Conservation (phyloP, 169 alveolate species). For the Plasmodium relictum region DNA sequence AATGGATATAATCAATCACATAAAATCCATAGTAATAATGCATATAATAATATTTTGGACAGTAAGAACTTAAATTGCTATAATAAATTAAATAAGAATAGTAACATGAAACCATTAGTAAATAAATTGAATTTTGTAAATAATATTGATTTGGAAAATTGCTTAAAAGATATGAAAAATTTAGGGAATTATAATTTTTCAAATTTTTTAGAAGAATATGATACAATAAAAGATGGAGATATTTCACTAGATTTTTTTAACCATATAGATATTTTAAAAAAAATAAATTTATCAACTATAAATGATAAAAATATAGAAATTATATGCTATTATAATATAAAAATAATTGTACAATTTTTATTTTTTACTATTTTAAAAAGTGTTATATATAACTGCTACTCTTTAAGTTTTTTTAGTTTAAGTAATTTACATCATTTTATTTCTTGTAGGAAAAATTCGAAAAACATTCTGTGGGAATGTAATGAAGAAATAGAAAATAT, state of each 20-base stretch:
- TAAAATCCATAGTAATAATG: background rate
- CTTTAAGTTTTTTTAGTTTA: conserved; percentile 31
- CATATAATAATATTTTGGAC: background rate
- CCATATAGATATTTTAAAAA: conserved; percentile 39
- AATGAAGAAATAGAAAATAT: conserved; percentile 1
- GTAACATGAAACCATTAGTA: too few relatives aligned
- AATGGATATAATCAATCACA: too few relatives aligned
- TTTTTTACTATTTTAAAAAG: conserved; percentile 51
- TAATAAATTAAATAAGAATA: background rate
- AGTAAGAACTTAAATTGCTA: background rate
- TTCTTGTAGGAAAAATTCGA: conserved; percentile 6
- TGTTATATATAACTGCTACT: conserved; percentile 66
- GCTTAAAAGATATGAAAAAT: background rate
- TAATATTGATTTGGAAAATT: background rate
- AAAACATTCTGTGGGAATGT: conserved; percentile 6
- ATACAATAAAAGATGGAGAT: conserved; percentile 1
- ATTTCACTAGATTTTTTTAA: background rate
- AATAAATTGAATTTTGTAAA: background rate
- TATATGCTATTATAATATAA: conserved; percentile 37
- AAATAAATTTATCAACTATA: conserved; percentile 64
- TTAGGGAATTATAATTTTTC: background rate
- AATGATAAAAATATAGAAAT: conserved; percentile 69
- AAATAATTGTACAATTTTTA: conserved; percentile 61
- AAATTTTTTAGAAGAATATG: conserved; percentile 11
- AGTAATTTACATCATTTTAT: conserved; percentile 37